Evolutionary conservation across 2,329 filamentous ascomycete species (phyloP), one percentile per base, ranked within the genome.

Genomic region (Colletotrichum tropicale): DNA sequence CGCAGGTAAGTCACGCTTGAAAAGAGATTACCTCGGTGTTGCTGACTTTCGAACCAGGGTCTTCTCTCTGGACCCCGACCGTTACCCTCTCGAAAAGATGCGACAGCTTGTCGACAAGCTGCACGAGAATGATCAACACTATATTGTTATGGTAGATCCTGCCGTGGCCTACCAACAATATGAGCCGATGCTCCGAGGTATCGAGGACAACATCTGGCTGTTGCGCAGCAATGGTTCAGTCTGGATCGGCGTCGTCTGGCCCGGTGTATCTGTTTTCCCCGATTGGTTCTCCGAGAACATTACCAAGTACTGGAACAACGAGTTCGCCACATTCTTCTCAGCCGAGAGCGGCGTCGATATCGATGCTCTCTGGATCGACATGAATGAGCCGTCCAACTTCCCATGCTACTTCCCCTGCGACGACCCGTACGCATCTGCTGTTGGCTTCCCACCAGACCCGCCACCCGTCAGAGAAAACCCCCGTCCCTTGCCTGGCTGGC

Each of bases 81-180:
- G 93, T 36, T 95, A 93, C 80, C 90, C 93, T 0, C 80, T 94
- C 8, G 71, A 87, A 0, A 88, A 89, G 82, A 90, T 95, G 86
- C 91, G 90, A 48, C 89, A 93, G 78, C 84, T 96, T 2, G 92
- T 94, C 26, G 86, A 89, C 43, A 90, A 93, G 26, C 88, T 97
- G 0, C 94, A 96, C 80, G 82, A 85, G 8, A 89, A 92, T 71
- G 84, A 94, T 56, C 94, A 95, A 81, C 89, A 94, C 62, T 95
- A 94, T 77, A 89, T 95, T 34, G 85, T 96, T 62, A 97, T 97
- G 91, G 93, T 96, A 1, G 95, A 97, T 78, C 93, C 93, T 4
- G 91, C 91, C 2, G 87, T 89, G 21, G 87, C 89, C 43, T 89
- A 89, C 75, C 84, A 84, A 28, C 87, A 91, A 77, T 88, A 86